A percentile compares a stretch with the other conserved stretches of the same genome.
Evolutionary conservation across 1,139 yeast genomes (phyloP).

Genomic region (Taiozyma sp.): DNA sequence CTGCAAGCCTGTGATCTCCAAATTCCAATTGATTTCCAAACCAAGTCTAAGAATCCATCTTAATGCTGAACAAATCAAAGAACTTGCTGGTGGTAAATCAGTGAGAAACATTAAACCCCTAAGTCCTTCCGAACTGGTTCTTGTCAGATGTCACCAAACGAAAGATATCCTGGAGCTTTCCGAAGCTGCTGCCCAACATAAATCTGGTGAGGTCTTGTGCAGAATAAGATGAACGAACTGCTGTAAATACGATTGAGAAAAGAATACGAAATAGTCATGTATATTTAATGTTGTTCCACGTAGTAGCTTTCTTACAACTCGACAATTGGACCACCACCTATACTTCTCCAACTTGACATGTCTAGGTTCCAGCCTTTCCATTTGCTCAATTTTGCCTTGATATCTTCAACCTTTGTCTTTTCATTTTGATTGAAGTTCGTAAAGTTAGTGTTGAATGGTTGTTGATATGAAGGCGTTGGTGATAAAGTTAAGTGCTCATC

Average conservation of each 20-base stretch:
- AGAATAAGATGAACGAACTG: constrained; percentile 48
- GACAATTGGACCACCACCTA: constrained; percentile 55
- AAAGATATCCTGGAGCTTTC: constrained; percentile 64
- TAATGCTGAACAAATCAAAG: constrained; percentile 56
- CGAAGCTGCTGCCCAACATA: constrained; percentile 74
- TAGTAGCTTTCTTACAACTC: constrained; percentile 31
- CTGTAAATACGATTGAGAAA: background rate
- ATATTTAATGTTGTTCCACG: background rate
- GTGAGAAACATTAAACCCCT: constrained; percentile 75
- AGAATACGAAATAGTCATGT: constrained; percentile 1
- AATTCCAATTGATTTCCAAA: constrained; percentile 70
- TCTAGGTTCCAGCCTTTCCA: constrained; percentile 90
- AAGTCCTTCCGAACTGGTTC: constrained; percentile 86
- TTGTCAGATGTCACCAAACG: constrained; percentile 44
- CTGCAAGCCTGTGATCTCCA: constrained; percentile 68
- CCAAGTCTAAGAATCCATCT: constrained; percentile 77
- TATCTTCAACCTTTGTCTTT: constrained; percentile 12
- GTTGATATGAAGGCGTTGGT: constrained; percentile 22
- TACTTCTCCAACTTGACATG: constrained; percentile 72
- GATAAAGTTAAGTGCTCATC: constrained; percentile 21
- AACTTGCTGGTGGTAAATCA: constrained; percentile 69
- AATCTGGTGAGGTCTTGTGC: constrained; percentile 77
- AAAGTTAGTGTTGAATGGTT: background rate
- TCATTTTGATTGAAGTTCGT: background rate
- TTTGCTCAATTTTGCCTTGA: constrained; percentile 35